Percentiles rank a stretch among this genome's conserved stretches.
Evolutionary conservation across 176 grass and related monocot species (phyloP).

Genomic region (Oryza australiensis): DNA sequence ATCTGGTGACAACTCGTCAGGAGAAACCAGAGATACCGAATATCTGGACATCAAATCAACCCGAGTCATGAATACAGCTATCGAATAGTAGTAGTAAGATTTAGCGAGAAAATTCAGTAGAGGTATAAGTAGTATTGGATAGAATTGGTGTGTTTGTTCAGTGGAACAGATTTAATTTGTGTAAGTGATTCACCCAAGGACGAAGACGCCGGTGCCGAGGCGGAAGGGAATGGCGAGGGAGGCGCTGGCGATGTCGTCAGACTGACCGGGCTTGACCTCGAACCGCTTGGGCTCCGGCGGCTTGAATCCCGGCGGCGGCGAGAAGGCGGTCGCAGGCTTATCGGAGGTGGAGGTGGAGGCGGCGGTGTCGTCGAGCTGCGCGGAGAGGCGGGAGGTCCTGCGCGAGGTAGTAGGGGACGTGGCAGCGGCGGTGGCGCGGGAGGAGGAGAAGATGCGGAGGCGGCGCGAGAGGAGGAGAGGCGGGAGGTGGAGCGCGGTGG

Average conservation of each 20-base stretch:
- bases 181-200: slow-evolving; percentile 48
- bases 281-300: slow-evolving; percentile 70
- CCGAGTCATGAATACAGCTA: neutral
- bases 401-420: neutral
- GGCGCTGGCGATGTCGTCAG: slow-evolving; percentile 57
- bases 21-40: slow-evolving; percentile 64
- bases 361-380: slow-evolving; percentile 41
- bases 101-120: neutral
- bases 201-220: slow-evolving; percentile 73
- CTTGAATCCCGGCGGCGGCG: slow-evolving; percentile 63
- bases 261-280: slow-evolving; percentile 57
- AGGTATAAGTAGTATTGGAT: neutral
- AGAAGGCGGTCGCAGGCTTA: slow-evolving; percentile 21
- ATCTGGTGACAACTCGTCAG: slow-evolving; percentile 56
- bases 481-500: slow-evolving; percentile 16
- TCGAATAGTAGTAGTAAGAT: neutral
- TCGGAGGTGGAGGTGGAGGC: neutral
- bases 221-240: slow-evolving; percentile 76
- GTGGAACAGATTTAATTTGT: too few relatives aligned
- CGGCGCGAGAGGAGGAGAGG: slow-evolving; percentile 21
- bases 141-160: neutral
- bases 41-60: slow-evolving; percentile 47
- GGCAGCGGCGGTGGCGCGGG: neutral
- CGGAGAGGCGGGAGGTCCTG: slow-evolving; percentile 10
- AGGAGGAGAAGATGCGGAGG: neutral